Evolutionary conservation across 2,329 filamentous ascomycete species (phyloP), one percentile per base, ranked within the genome.

Genomic region (Fusarium sp.): DNA sequence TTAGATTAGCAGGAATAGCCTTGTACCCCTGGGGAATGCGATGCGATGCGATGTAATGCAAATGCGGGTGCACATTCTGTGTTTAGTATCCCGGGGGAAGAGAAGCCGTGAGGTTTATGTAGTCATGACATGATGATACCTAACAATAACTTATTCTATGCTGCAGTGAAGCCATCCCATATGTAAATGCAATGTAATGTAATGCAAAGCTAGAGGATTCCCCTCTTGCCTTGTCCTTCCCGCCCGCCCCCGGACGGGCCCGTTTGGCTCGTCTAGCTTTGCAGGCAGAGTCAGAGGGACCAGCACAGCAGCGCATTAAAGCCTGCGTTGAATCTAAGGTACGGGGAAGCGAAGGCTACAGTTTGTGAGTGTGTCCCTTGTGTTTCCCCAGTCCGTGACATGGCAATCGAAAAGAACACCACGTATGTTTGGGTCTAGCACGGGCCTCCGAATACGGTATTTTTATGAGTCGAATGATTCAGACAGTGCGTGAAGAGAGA

Each of bases 391-490:
- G 18, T 13, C 13, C 9, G 27, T 60, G 56, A 58, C 56, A 56
- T 52, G 58, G 67, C 57, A 32, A 58, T 61, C 45, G 69, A 54
- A 23, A 16, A 48, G 43, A 48, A n/a, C 57, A 25, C 75, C 73
- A 77, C 75, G 76, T 77, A 74, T 71, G 70, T 67, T 67, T 37
- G 14, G 34, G 70, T 72, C 70, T 58, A 30, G 66, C 60, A 61
- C 56, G 68, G 52, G 52, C 52, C 50, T 7, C 50, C 13, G 43
- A 25, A 48, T 25, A 45, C 41, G 41, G 41, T 45, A 20, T 45
- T 23, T 35, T 35, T 35, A 6, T 16, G 13, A 35, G 34, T 35
- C 34, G 34, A 35, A 23, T 45, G 41, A 48, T 48, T 48, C 43
- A 48, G 43, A 48, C 43, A 48, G 43, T 48, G 43, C 43, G 43